Conservation (phyloP, 768 basidiomycete species). For the Tylopilus balloui region DNA sequence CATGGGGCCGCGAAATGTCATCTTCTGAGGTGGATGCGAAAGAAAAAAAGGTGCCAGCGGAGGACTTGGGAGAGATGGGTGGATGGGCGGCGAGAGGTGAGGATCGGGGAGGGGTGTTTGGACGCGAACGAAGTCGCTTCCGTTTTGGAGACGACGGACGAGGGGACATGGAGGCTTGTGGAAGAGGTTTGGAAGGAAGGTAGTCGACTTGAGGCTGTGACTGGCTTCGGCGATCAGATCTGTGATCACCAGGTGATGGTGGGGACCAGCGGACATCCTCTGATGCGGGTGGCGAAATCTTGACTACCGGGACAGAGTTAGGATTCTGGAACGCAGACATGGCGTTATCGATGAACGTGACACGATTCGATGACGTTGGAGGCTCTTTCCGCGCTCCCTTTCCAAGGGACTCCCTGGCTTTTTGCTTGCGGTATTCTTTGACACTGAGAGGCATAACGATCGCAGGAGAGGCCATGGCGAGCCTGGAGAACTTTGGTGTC, state of each 20-base stretch:
- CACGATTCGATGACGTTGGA: neutral
- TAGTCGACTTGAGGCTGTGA: constrained; percentile 7
- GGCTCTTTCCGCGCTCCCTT: constrained; percentile 9
- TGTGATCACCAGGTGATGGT: neutral
- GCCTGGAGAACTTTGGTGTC: constrained; percentile 30
- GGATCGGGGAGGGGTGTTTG: constrained; percentile 15
- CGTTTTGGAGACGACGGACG: constrained; percentile 6
- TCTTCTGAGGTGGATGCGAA: constrained; percentile 19
- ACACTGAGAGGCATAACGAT: constrained; percentile 32
- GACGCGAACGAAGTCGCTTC: constrained; percentile 17
- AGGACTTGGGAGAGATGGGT: constrained; percentile 27
- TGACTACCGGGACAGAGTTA: constrained; percentile 9
- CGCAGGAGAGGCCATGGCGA: constrained; percentile 24
- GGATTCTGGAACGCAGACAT: neutral
- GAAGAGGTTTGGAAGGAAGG: neutral
- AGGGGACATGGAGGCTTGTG: constrained; percentile 2
- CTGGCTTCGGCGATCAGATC: neutral
- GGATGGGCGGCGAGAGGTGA: constrained; percentile 10
- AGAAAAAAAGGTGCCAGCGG: constrained; percentile 26
- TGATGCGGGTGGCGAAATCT: constrained; percentile 14
- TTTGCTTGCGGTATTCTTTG: constrained; percentile 25
- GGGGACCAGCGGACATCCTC: neutral
- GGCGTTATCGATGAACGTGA: constrained; percentile 13
- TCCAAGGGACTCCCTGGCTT: constrained; percentile 5
- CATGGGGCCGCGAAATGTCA: neutral